Evolutionary conservation across 257 asterid genomes (phyloP).

Genomic region (Capsicum rhomboideum): DNA sequence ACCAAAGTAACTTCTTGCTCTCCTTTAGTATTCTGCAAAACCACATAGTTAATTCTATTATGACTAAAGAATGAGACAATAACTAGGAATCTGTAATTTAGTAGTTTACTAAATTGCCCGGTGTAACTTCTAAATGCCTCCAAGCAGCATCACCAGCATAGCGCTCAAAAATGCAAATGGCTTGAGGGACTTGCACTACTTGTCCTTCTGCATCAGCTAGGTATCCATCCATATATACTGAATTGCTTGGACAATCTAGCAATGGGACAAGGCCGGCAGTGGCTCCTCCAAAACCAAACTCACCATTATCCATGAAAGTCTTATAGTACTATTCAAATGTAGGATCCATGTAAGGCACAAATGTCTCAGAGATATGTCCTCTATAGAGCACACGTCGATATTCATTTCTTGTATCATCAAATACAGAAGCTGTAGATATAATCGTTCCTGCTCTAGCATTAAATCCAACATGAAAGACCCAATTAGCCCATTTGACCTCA

Average conservation of each 20-base stretch:
- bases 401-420: conserved; percentile 12
- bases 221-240: conserved; percentile 47
- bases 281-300: conserved; percentile 63
- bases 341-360: conserved; percentile 78
- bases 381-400: conserved; percentile 48
- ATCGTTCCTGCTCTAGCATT: conserved; percentile 53
- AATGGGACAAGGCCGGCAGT: conserved; percentile 38
- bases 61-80: neutral
- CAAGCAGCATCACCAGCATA: conserved; percentile 49
- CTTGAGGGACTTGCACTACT: conserved; percentile 23
- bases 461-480: conserved; percentile 56
- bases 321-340: conserved; percentile 49
- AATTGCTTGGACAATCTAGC: conserved; percentile 48
- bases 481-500: conserved; percentile 48
- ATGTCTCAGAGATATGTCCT: conserved; percentile 65
- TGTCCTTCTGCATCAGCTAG: conserved; percentile 48
- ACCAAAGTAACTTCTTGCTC: conserved; percentile 18
- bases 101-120: neutral
- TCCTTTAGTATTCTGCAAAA: conserved; percentile 41
- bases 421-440: conserved; percentile 46
- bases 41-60: neutral
- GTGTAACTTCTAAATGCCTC: conserved; percentile 52
- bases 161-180: conserved; percentile 50
- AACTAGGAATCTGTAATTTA: neutral
- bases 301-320: conserved; percentile 65